These are phyloP conservation scores for Penicillium ochrochloron DNA, from an alignment of 495 filamentous ascomycete species.

Conservation along the genomic window DNA sequence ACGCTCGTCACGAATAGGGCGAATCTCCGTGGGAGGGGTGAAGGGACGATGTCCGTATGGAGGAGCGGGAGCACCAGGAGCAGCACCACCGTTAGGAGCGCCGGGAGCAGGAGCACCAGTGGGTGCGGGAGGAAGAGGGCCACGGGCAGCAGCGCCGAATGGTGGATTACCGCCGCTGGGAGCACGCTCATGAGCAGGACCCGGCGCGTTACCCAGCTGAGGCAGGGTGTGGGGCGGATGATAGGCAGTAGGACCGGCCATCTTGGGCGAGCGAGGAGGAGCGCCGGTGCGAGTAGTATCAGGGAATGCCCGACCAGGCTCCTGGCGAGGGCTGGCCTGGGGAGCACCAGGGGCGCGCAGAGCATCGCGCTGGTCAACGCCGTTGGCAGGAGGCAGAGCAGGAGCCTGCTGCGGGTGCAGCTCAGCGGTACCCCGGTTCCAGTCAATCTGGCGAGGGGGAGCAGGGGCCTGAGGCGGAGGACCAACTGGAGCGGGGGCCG, in stretches of 20 bases:
- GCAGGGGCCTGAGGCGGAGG: conserved; percentile 67
- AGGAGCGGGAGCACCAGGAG: conserved; percentile 50
- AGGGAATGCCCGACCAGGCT: conserved; percentile 71
- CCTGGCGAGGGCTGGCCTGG: conserved; percentile 71
- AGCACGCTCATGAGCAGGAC: conserved; percentile 53
- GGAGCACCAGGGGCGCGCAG: conserved; percentile 67
- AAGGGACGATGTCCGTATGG: conserved; percentile 62
- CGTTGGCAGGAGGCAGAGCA: conserved; percentile 66
- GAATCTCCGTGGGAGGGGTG: conserved; percentile 82
- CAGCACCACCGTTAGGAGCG: conserved; percentile 59
- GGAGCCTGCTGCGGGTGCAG: conserved; percentile 66
- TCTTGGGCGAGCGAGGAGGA: conserved; percentile 66
- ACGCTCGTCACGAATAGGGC: conserved; percentile 83
- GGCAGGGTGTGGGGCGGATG: conserved; percentile 63
- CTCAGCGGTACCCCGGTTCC: conserved; percentile 78
- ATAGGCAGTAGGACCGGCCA: conserved; percentile 64
- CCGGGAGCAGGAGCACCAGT: conserved; percentile 50
- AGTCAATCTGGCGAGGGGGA: conserved; percentile 62
- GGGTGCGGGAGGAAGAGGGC: conserved; percentile 49
- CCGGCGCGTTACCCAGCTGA: conserved; percentile 61
- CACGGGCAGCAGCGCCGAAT: conserved; percentile 39
- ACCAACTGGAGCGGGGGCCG: conserved; percentile 64
- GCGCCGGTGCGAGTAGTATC: conserved; percentile 65
- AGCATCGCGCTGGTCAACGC: conserved; percentile 76
- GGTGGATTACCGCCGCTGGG: conserved; percentile 59